Conservation (phyloP, 768 basidiomycete species). For the Mycena latifolia region DNA sequence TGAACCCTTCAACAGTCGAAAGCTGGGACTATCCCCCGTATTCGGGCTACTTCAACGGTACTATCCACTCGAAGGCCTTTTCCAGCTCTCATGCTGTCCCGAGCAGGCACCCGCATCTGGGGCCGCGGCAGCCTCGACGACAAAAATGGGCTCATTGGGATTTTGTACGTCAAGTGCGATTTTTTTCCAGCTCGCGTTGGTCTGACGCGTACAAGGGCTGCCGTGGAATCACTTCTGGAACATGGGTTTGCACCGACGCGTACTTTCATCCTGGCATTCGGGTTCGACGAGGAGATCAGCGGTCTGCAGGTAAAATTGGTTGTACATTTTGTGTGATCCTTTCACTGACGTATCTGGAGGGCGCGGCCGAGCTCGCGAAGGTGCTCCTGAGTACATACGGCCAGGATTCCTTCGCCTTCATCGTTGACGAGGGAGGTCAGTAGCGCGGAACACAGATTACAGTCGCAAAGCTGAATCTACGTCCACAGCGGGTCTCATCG, state of each 20-base stretch:
- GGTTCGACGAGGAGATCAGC: no score
- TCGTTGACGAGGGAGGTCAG: slow-evolving; percentile 72
- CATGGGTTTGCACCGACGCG: slow-evolving; percentile 38
- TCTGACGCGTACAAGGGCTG: slow-evolving; percentile 26
- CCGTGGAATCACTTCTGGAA: slow-evolving; percentile 33
- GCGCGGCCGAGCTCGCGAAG: slow-evolving; percentile 50
- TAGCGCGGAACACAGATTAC: background rate
- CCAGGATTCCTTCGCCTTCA: slow-evolving; percentile 63
- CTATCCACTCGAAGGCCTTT: no score
- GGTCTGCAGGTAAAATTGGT: slow-evolving; percentile 43
- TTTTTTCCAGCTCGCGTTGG: background rate
- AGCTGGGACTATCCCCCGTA: no score
- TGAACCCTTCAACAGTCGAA: slow-evolving; percentile 59
- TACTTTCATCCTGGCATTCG: slow-evolving; percentile 41
- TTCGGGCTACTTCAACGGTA: slow-evolving; percentile 68
- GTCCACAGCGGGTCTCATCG: slow-evolving; percentile 12
- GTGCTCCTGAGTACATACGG: slow-evolving; percentile 64
- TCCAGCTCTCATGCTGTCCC: background rate
- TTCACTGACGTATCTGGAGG: slow-evolving; percentile 41
- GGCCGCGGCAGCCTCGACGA: slow-evolving; percentile 64
- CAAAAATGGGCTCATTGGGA: slow-evolving; percentile 52
- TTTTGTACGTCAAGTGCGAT: slow-evolving; percentile 42
- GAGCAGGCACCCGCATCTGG: slow-evolving; percentile 55
- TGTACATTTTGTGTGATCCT: background rate
- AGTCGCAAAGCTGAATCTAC: background rate